A percentile compares a stretch with the other conserved stretches of the same genome.
phyloP scores from a whole-genome alignment of 441 rosid genomes.

The Euphorbia schlechtendalii region DNA sequence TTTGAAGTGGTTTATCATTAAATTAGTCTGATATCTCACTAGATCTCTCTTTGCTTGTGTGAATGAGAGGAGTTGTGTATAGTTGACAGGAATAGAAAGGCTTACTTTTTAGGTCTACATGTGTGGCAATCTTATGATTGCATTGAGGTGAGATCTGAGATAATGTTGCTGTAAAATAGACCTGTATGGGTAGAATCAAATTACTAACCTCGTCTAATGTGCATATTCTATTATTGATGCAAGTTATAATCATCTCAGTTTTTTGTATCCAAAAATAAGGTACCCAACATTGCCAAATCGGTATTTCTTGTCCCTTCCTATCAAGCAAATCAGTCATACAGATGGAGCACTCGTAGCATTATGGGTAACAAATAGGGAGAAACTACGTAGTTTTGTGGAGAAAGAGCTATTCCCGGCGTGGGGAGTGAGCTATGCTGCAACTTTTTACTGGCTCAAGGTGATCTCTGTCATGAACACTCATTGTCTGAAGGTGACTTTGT shows the following conservation, averaged over 20 bases:
- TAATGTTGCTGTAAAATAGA: background rate
- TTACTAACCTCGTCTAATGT: background rate
- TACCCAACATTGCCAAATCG: slow-evolving; percentile 80
- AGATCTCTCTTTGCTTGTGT: background rate
- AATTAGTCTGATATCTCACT: background rate
- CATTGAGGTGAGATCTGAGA: no score
- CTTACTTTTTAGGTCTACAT: background rate
- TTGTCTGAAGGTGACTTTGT: slow-evolving; percentile 12
- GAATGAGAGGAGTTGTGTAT: background rate
- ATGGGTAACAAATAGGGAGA: slow-evolving; percentile 93
- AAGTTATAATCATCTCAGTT: background rate
- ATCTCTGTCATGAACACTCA: background rate
- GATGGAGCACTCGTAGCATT: slow-evolving; percentile 82
- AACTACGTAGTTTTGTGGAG: slow-evolving; percentile 58
- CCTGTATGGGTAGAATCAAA: background rate
- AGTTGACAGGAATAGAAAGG: background rate
- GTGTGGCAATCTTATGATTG: background rate
- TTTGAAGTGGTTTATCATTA: background rate
- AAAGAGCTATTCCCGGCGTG: slow-evolving; percentile 73
- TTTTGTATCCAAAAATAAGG: slow-evolving; percentile 32
- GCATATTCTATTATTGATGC: background rate
- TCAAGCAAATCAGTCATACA: slow-evolving; percentile 56
- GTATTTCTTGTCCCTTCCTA: slow-evolving; percentile 74
- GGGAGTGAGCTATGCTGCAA: slow-evolving; percentile 57
- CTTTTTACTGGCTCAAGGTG: slow-evolving; percentile 81